Conservation (phyloP, 331 rosid species). For the Telfairia occidentalis region DNA sequence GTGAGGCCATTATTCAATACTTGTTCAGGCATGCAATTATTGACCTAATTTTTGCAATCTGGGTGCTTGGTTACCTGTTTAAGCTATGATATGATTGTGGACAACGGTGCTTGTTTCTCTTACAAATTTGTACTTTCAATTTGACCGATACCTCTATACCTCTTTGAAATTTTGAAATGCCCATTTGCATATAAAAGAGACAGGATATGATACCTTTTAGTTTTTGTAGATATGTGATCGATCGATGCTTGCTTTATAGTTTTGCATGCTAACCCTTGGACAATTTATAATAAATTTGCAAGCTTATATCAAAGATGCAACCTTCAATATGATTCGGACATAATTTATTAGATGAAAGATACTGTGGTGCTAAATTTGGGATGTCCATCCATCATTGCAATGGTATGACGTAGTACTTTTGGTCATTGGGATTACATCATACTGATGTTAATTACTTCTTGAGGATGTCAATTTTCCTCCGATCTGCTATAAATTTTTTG, state of each 20-base stretch:
- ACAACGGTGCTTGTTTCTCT: background rate
- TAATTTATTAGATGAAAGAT: slow-evolving; percentile 2
- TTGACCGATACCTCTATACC: background rate
- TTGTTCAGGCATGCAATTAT: slow-evolving; percentile 7
- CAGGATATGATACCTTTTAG: background rate
- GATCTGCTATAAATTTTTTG: background rate
- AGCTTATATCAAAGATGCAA: slow-evolving; percentile 13
- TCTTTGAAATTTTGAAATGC: background rate
- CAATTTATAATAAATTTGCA: background rate
- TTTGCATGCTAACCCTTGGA: slow-evolving; percentile 8
- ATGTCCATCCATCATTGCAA: slow-evolving; percentile 26
- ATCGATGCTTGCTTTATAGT: slow-evolving; percentile 10
- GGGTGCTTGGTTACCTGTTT: slow-evolving; percentile 10
- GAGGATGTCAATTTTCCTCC: background rate
- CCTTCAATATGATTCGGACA: slow-evolving; percentile 14
- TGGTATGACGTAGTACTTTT: background rate
- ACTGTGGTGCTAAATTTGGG: slow-evolving; percentile 24
- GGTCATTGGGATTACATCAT: background rate
- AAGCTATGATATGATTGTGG: background rate
- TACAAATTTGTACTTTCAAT: background rate
- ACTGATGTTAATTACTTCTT: background rate
- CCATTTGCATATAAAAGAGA: background rate
- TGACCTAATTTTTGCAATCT: slow-evolving; percentile 2
- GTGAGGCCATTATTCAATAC: slow-evolving; percentile 12
- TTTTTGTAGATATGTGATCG: slow-evolving; percentile 17